Evolutionary conservation across 139 green algal species (phyloP).

Genomic region (Chlamydomonas sp.): DNA sequence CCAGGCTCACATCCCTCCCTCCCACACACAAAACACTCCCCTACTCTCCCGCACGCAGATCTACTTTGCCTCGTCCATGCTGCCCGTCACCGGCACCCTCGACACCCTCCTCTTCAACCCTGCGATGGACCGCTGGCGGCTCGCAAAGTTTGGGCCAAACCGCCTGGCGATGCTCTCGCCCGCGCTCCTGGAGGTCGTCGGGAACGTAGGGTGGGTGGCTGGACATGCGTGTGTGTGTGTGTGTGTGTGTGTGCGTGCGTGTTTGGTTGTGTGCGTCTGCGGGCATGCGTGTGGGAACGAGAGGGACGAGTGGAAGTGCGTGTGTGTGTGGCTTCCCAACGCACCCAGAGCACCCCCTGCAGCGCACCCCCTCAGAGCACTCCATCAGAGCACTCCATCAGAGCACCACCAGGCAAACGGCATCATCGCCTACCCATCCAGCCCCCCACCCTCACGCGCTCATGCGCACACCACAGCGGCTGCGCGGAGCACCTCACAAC

Average conservation of each 20-base stretch:
- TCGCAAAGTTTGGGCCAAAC: background rate
- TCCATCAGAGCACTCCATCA: too few relatives aligned
- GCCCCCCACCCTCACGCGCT: too few relatives aligned
- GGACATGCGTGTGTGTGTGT: too few relatives aligned
- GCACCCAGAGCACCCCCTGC: background rate
- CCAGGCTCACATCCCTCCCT: too few relatives aligned
- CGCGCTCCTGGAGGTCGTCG: too few relatives aligned
- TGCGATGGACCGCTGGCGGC: background rate
- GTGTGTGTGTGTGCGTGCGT: too few relatives aligned
- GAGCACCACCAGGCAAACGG: too few relatives aligned
- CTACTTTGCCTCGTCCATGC: slow-evolving; percentile 23
- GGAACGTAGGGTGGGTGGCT: too few relatives aligned
- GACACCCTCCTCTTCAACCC: slow-evolving; percentile 23
- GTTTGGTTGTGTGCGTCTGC: background rate
- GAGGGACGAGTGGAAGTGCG: background rate
- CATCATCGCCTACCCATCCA: too few relatives aligned
- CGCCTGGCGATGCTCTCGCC: background rate
- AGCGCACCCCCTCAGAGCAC: background rate
- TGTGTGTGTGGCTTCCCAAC: background rate
- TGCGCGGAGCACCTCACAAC: background rate
- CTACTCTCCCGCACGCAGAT: slow-evolving; percentile 7
- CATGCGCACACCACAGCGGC: too few relatives aligned
- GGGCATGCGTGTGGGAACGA: background rate
- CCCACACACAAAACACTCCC: too few relatives aligned
- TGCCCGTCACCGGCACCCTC: slow-evolving; percentile 12